phyloP scores from a whole-genome alignment of 331 rosid species.

The Acacia concinna region DNA sequence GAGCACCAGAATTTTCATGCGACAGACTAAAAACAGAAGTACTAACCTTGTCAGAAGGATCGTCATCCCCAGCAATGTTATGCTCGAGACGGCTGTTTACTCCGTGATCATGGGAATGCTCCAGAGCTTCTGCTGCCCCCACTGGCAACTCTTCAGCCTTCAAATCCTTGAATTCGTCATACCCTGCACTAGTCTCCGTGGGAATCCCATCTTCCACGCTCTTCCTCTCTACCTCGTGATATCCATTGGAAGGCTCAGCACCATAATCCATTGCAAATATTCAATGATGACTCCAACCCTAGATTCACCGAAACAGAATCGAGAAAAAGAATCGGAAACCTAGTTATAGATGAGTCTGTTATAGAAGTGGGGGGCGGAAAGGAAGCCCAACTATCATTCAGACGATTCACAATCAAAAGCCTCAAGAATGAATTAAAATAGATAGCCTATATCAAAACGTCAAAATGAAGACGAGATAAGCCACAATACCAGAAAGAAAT shows the following conservation, averaged over 20 bases:
- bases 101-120: slow-evolving; percentile 40
- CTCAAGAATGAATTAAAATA: slow-evolving; percentile 17
- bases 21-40: slow-evolving; percentile 26
- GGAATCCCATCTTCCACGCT: slow-evolving; percentile 41
- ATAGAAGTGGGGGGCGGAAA: not conserved
- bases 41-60: slow-evolving; percentile 6
- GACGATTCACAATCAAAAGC: not conserved
- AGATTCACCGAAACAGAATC: slow-evolving; percentile 39
- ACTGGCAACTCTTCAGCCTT: slow-evolving; percentile 54
- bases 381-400: not conserved
- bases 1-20: slow-evolving; percentile 34
- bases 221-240: slow-evolving; percentile 42
- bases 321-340: slow-evolving; percentile 6
- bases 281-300: slow-evolving; percentile 48
- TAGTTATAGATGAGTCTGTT: not conserved
- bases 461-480: not conserved
- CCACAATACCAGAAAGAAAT: not conserved
- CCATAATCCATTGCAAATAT: slow-evolving; percentile 62
- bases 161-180: slow-evolving; percentile 44
- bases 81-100: slow-evolving; percentile 3
- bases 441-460: slow-evolving; percentile 8
- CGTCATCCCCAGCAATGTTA: slow-evolving; percentile 24
- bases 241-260: slow-evolving; percentile 41
- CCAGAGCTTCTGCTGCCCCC: slow-evolving; percentile 50
- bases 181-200: slow-evolving; percentile 31